Base-by-base conservation (phyloP, 768 basidiomycete genomes). In the Boletus tylopilopsis region DNA sequence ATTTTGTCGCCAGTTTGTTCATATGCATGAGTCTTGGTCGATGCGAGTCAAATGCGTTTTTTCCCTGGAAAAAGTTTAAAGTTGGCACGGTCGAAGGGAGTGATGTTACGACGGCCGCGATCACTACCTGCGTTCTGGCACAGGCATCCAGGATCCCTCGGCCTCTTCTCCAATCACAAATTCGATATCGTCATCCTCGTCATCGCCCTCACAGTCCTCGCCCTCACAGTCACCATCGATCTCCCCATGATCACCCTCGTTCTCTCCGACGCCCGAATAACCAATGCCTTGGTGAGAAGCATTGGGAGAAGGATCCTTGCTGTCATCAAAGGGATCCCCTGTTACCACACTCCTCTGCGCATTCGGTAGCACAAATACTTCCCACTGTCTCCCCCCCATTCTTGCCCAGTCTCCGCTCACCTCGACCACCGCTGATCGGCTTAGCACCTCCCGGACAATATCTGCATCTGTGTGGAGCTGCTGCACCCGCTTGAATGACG, bases 401-500 rank as follows among this genome's bases (percentile, higher is more conserved):
- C 93, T 80, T 21, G 89, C 89, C 69, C 76, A 80, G 33, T 81
- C 76, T 8, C 75, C 71, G 23, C 68, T 73, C n/a, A 94, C 82
- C 66, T 95, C 86, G 43, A 90, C 79, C 22, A 85, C 56, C 7
- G 71, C 71, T 6, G 90, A 93, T 18, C 85, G 71, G 10, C 57
- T 67, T 56, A 94, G 74, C 12, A 87, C 84, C 27, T 92, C 89
- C 41, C 72, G 72, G 36, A 95, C 87, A 34, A 88, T 69, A 22
- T 77, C 71, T 19, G 66, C 53, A 43, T 85, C 79, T 43, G 61
- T 61, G 7, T 90, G 90, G 47, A 94, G 67, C 41, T 74, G 75
- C 59, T 75, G 78, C 47, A 95, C 79, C 35, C 94, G 85, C 60
- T 89, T 90, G 76, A 96, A 97, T 11, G 90, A 89, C 1, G 90